phyloP scores from a whole-genome alignment of 2,329 filamentous ascomycete genomes.

The Colletotrichum cuscutae region DNA sequence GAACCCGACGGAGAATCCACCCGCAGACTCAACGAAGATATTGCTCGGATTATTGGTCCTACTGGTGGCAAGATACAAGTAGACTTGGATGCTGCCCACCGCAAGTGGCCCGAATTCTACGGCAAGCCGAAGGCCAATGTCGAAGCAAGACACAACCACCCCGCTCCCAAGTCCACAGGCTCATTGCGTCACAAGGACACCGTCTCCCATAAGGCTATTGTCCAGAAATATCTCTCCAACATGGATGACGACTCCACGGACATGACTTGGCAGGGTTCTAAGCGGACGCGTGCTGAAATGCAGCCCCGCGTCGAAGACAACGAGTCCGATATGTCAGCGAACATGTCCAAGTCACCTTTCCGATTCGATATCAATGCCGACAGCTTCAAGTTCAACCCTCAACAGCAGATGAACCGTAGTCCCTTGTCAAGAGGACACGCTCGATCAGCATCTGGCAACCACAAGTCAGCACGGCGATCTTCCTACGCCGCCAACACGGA shows the following conservation, averaged over 20 bases:
- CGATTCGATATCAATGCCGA: slow-evolving; percentile 37
- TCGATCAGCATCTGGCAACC: slow-evolving; percentile 41
- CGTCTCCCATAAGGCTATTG: slow-evolving; percentile 46
- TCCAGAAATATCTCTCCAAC: slow-evolving; percentile 40
- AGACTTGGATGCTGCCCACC: slow-evolving; percentile 58
- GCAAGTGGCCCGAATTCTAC: slow-evolving; percentile 64
- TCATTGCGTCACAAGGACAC: slow-evolving; percentile 56
- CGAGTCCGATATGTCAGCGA: slow-evolving; percentile 60
- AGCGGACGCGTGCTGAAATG: slow-evolving; percentile 60
- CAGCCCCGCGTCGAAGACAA: slow-evolving; percentile 65
- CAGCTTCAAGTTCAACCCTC: slow-evolving; percentile 40
- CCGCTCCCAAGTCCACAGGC: slow-evolving; percentile 13
- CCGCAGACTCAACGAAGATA: slow-evolving; percentile 60
- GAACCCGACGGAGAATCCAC: slow-evolving; percentile 65
- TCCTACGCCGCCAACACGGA: slow-evolving; percentile 27
- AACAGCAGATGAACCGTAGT: slow-evolving; percentile 47
- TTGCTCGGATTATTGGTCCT: slow-evolving; percentile 53
- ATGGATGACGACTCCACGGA: slow-evolving; percentile 55
- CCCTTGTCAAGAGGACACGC: slow-evolving; percentile 50
- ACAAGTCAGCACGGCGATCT: slow-evolving; percentile 23
- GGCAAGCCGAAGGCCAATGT: slow-evolving; percentile 48
- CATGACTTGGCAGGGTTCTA: slow-evolving; percentile 51
- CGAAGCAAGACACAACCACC: slow-evolving; percentile 8
- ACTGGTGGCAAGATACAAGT: slow-evolving; percentile 50
- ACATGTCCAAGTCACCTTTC: slow-evolving; percentile 52